These are phyloP conservation scores for Rosellinia necatrix DNA, from an alignment of 2,329 filamentous ascomycete genomes.

Conservation along the genomic window DNA sequence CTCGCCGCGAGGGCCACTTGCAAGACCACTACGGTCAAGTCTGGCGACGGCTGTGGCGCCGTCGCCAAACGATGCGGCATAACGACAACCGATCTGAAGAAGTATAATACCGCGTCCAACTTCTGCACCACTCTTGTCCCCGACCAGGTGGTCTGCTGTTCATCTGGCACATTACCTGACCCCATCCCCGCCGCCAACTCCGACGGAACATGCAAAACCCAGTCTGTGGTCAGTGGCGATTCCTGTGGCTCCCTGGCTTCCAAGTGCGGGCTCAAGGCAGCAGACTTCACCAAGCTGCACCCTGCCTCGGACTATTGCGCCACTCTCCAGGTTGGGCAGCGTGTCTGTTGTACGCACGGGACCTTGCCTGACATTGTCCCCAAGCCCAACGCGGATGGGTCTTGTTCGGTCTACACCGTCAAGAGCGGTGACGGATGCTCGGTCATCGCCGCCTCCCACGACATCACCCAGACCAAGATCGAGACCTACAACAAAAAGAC, in stretches of 20 bases:
- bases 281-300: conserved; percentile 38
- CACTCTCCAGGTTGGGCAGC: conserved; percentile 40
- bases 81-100: not conserved
- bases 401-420: conserved; percentile 43
- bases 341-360: conserved; percentile 46
- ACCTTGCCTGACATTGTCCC: conserved; percentile 42
- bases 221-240: not conserved
- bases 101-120: not conserved
- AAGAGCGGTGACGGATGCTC: conserved; percentile 42
- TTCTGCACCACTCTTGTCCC: conserved; percentile 5
- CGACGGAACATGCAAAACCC: not conserved
- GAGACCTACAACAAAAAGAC: conserved; percentile 26
- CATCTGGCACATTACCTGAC: not conserved
- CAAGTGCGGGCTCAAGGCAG: conserved; percentile 33
- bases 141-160: conserved; percentile 4
- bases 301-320: conserved; percentile 37
- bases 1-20: not conserved
- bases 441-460: conserved; percentile 33
- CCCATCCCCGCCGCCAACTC: not conserved
- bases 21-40: not conserved
- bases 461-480: conserved; percentile 26
- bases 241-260: conserved; percentile 32
- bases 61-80: conserved; percentile 2
- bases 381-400: conserved; percentile 42
- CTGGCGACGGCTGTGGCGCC: conserved; percentile 9